Evolutionary conservation across 2,329 filamentous ascomycete genomes (phyloP), one percentile per base, ranked within the genome.

Genomic region (Myriosclerotinia curreyana): DNA sequence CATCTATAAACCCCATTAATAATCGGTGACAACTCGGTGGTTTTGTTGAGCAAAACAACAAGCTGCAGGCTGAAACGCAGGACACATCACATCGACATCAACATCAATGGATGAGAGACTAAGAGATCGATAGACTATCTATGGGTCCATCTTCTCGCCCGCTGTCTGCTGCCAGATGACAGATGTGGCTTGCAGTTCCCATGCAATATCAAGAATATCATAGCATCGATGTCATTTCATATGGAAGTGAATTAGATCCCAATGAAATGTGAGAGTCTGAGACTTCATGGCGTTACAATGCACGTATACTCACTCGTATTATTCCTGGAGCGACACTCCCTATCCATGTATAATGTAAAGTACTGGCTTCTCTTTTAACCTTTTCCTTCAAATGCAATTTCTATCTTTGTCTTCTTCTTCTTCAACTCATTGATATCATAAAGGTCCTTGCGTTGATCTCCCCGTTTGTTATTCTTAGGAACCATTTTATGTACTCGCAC

Each of bases 1-100:
- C 51, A 46, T 28, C 20, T 25, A 28, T 15, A 54, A 15, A 48
- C 51, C 28, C 28, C 40, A n/a, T 28, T 54, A 22, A 46, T 54
- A 22, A 46, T 62, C 60, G 60, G 60, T 48, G 17, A 31, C 48
- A 56, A 49, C 42, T 62, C 60, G 60, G 60, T 56, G 15, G 42
- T 36, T 56, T 36, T 28, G 31, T 25, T 14, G 11, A 34, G n/a
- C n/a, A 17, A 36, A 22, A 12, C 28, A 22, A 48, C 25, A 58
- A 22, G 54, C 40, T 58, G 20, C 55, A 36, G 25, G 28, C 38
- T 62, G 59, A 62, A 20, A 55, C 25, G 59, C 59, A 62, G 49
- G 46, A 62, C 36, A 54, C 49, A 54, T 49, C 55, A 59, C 55
- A 48, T 53, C 12, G 11, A 58, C 20, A 58, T 38, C 36, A 40